Base-by-base conservation (phyloP, 2,329 filamentous ascomycete genomes). In the Aspergillus vadensis region DNA sequence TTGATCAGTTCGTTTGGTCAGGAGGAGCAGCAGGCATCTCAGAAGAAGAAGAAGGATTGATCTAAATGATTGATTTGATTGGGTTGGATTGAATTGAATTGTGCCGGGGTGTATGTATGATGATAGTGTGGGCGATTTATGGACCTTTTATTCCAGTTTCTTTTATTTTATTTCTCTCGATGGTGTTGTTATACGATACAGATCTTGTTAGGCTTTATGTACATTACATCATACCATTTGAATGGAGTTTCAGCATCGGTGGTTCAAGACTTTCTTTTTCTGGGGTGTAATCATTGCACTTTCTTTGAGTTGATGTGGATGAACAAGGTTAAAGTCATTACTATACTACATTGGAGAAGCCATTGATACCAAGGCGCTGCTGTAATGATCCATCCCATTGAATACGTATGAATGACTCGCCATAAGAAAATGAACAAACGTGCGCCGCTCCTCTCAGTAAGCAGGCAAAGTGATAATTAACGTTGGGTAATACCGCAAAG, bases 1-100 rank as follows among this genome's bases (percentile, higher is more conserved):
- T 74, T 86, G 74, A 84, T 86, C 66, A 81, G 79, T 69, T 81
- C 77, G 47, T 81, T 79, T 70, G 79, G 76, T 30, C 77, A 80
- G 70, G 73, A 75, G 68, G 71, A 72, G 63, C 73, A 77, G 66
- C 66, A 71, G 63, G 32, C 32, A 14, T 14, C 32, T 15, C 69
- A 70, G 65, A 64, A 63, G 61, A 60, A 67, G 56, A 74, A 70
- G 59, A 74, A 73, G 69, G 77, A 76, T 69, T 73, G 74, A 70
- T 71, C 55, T 27, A 7, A 27, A 8, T 27, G 2, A 27, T 27
- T 27, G 25, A 27, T 27, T 8, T 27, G 25, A 27, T 27, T 27
- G 25, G 58, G 61, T 15, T 58, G 55, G 55, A 21, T 62, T 39
- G 25, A 47, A 14, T 39, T 55, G 52, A 47, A 14, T 39, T 55